Evolutionary conservation across 2,329 filamentous ascomycete genomes (phyloP), one percentile per base, ranked within the genome.

Genomic region (Lachnellula suecica): DNA sequence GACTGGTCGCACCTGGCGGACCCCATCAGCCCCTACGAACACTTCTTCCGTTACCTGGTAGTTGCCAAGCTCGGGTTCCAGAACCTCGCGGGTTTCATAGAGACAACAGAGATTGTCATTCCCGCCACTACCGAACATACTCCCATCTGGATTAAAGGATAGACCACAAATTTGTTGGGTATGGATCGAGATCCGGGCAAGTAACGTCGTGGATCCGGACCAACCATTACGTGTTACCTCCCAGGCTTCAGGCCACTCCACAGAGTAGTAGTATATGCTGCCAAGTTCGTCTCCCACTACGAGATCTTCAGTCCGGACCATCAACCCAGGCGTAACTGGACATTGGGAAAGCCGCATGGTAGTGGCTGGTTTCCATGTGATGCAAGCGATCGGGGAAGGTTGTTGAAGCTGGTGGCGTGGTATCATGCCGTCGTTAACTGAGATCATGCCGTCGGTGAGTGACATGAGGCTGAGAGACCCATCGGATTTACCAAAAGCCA

Each of bases 61-160:
- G n/a, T 58, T 47, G 2, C 52, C 56, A 22, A 44, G 49, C n/a
- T 49, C 47, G 15, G 40, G 44, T 2, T 60, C 46, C 43, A 61
- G 44, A 20, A 66, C 49, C 10, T 51, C 53, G 35, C 59, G 57
- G 17, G 66, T 63, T 41, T 92, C 83, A 68, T 95, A 96, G 2
- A 97, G 77, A 61, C 85, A 88, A 65, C 93, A 95, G 3, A 84
- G 71, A 65, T 97, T 97, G 73, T 99, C 94, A 66, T 99, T 97
- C 22, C 89, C 91, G 6, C 94, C 92, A 4, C 89, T 91, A 13
- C 90, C 91, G 67, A 99, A 92, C 31, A 85, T 78, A 3, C 78
- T 77, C 3, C 91, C 91, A 63, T 89, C 83, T 3, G 76, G 74
- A 3, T 91, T 92, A 90, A 92, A 97, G 3, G 89, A 82, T n/a